Base-by-base conservation (phyloP, 495 filamentous ascomycete genomes). In the Talaromyces wortmannii region DNA sequence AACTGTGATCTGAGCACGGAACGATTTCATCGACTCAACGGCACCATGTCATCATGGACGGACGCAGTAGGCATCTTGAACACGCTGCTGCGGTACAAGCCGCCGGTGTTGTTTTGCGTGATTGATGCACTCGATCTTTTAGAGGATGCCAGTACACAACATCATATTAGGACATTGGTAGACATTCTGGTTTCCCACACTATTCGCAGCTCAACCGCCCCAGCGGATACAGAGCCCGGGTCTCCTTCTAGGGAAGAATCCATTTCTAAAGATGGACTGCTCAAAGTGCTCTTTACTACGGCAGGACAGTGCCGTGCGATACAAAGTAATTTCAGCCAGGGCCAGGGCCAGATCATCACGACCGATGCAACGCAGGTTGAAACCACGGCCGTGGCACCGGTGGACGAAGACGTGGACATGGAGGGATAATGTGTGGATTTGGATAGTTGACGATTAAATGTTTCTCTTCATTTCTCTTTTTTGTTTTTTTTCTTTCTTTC, bases 271-370 rank as follows among this genome's bases (percentile, higher is more conserved):
- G 60, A n/a, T 63, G 69, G 42, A 5, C 47, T 75, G 2, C 60
- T 77, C 50, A 77, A 77, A 50, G 66, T 72, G 6, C 59, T 77
- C 8, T 74, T 77, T 50, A 77, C 74, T 10, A 70, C 73, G 11
- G 55, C 61, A 6, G 70, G 71, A 31, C 64, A 42, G 17, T 18
- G 16, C 42, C 33, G 32, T 12, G 52, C 52, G 13, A 18, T 53
- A 10, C 52, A 53, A 16, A 29, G 30, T 15, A 16, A 18, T 6
- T 46, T 53, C 11, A 30, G 32, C 15, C 52, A 53, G 29, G 52
- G 42, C 6, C 33, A 31, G 8, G 52, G 52, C 0, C 52, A 45
- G 42, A 29, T 53, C 5, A 46, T 53, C 7, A 53, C 52, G 0
- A 46, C 52, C 10, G 44, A 46, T 8, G 7, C 44, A 15, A 4